Evolutionary conservation across 1,284 basidiomycete genomes (phyloP), one percentile per base, ranked within the genome.

Genomic region (Ceratobasidium sp.): DNA sequence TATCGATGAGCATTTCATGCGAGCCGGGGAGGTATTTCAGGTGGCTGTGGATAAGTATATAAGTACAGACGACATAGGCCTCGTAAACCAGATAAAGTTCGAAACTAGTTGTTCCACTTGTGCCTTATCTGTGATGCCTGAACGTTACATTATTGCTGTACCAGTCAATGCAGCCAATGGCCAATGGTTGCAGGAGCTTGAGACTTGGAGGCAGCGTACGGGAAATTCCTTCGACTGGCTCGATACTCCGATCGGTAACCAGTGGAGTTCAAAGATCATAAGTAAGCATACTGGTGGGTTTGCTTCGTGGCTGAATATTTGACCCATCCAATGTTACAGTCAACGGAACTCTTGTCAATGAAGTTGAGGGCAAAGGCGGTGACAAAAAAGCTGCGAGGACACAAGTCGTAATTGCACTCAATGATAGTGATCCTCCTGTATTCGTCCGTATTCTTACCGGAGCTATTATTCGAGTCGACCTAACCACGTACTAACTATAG

Each of bases 131-230:
- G n/a, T n/a, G n/a, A n/a, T n/a, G n/a, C n/a, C n/a, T n/a, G n/a
- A n/a, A n/a, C n/a, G n/a, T n/a, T n/a, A n/a, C n/a, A n/a, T n/a
- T n/a, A n/a, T n/a, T n/a, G n/a, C n/a, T n/a, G n/a, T n/a, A n/a
- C n/a, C n/a, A n/a, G n/a, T n/a, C n/a, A n/a, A n/a, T n/a, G n/a
- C n/a, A n/a, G n/a, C n/a, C n/a, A n/a, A n/a, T n/a, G n/a, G 17
- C 13, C 17, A 50, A 20, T 50, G 49, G 49, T 40, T 58, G 8
- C 35, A 58, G 25, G 56, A 58, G 20, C 22, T 58, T 15, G 56
- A 58, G n/a, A 20, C n/a, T 13, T 58, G 56, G 56, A 31, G 20
- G 13, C 56, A 58, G 29, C 38, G 40, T 13, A 58, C 22, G 3
- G 4, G 15, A 35, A 58, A 45, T 20, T 6, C 13, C 4, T 42